Conservation (phyloP, 805 yeast species). For the Diddensiella caesifluorescens region DNA sequence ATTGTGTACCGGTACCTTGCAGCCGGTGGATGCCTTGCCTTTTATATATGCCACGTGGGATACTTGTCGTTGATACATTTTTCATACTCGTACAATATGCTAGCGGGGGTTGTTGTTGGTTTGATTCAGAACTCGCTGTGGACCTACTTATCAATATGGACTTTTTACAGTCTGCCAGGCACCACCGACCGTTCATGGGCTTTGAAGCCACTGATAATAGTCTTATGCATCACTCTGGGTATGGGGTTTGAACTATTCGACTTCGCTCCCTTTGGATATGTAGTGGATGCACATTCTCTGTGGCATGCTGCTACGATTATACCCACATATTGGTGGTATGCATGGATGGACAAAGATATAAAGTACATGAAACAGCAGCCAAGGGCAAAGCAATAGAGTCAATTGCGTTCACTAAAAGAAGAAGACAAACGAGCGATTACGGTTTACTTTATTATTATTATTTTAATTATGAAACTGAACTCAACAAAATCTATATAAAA, state of each 20-base stretch:
- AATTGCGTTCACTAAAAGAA: no score
- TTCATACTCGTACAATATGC: conserved; percentile 93
- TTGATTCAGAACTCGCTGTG: conserved; percentile 61
- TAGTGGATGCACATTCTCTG: conserved; percentile 84
- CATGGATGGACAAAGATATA: conserved; percentile 37
- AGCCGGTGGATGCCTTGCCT: conserved; percentile 39
- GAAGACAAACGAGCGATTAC: not conserved
- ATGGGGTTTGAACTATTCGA: conserved; percentile 91
- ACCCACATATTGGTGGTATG: conserved; percentile 74
- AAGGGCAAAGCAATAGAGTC: not conserved
- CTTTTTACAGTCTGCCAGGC: conserved; percentile 14
- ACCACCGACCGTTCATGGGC: conserved; percentile 33
- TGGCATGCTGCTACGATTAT: conserved; percentile 90
- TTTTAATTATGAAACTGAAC: not conserved
- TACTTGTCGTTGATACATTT: conserved; percentile 63
- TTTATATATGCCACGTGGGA: conserved; percentile 60
- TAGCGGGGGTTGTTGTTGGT: conserved; percentile 77
- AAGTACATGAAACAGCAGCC: conserved; percentile 11
- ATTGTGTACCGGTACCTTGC: conserved; percentile 33
- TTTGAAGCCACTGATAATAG: conserved; percentile 49
- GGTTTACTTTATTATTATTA: not conserved
- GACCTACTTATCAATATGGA: conserved; percentile 35
- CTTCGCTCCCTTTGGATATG: conserved; percentile 64
- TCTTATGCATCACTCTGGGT: conserved; percentile 54
- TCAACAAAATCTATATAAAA: not conserved